These are phyloP conservation scores for Pseudopithomyces maydicus DNA, from an alignment of 2,329 filamentous ascomycete species.

Conservation along the genomic window DNA sequence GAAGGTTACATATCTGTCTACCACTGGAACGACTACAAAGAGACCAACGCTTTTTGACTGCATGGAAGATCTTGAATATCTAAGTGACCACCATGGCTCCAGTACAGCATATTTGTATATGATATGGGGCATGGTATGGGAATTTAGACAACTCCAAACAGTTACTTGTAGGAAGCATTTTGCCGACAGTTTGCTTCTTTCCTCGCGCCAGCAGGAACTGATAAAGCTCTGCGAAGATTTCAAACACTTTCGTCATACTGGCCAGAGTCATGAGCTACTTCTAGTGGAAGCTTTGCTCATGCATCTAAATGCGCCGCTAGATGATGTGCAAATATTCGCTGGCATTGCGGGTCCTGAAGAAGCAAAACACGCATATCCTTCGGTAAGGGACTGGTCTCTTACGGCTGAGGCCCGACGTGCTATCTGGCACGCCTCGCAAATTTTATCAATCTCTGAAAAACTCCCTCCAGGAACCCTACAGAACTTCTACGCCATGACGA, in stretches of 20 bases:
- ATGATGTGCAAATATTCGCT: conserved; percentile 70
- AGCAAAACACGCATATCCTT: conserved; percentile 63
- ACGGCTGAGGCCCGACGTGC: conserved; percentile 63
- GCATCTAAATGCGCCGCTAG: conserved; percentile 67
- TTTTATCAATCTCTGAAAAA: conserved; percentile 63
- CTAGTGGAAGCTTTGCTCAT: conserved; percentile 48
- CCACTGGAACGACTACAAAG: conserved; percentile 16
- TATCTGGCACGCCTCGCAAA: conserved; percentile 71
- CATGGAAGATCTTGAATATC: conserved; percentile 30
- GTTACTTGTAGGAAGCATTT: conserved; percentile 39
- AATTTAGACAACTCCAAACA: conserved; percentile 66
- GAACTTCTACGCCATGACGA: conserved; percentile 70
- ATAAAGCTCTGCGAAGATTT: conserved; percentile 62
- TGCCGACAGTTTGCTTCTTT: conserved; percentile 44
- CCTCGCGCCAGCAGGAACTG: conserved; percentile 59
- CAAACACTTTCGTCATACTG: conserved; percentile 51
- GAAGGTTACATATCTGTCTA: conserved; percentile 63
- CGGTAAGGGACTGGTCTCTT: conserved; percentile 64
- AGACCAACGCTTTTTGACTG: conserved; percentile 37
- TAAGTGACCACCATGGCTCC: conserved; percentile 36
- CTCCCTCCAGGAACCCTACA: conserved; percentile 61
- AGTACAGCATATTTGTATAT: conserved; percentile 67
- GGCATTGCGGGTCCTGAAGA: conserved; percentile 71
- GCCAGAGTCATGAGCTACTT: conserved; percentile 53
- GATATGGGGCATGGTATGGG: conserved; percentile 69